Evolutionary conservation across 805 yeast species (phyloP), one percentile per base, ranked within the genome.

Genomic region (Saccharomycopsis schoenii): DNA sequence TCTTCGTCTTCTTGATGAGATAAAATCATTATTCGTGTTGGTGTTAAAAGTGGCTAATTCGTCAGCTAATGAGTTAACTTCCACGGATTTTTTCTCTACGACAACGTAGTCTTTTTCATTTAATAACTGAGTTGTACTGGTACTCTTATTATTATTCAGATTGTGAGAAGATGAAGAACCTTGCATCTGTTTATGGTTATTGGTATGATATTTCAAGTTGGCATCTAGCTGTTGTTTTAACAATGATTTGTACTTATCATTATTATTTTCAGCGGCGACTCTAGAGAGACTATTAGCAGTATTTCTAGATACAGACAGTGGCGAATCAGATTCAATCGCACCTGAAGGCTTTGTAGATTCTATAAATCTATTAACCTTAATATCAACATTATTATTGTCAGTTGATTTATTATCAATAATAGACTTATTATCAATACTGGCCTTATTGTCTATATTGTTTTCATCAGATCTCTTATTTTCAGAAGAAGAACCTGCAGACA

Each of bases 11-110:
- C 66, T 51, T 63, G 66, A 40, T 57, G 39, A 34, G 51, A 29
- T 41, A 58, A 55, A 25, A 24, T 51, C 57, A 36, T 43, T 56
- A 17, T 12, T 17, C 21, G 51, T 17, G 47, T 42, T 40, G 1
- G 34, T 41, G 1, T 84, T 85, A 2, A 85, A 85, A 62, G 76
- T 75, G 15, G 89, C 92, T 58, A 93, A 75, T 70, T 92, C 97
- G 72, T 93, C 98, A 2, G 99, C 99, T 61, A 94, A 77, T 1
- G 96, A 93, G 74, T 93, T 93, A 9, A 93, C 96, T 70, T 94
- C 98, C 2, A 93, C 97, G 0, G 94, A 89, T 57, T 96, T 81
- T 71, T 93, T 94, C 71, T 93, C 98, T 36, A 93, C 92, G 47
- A 93, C 96, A 40, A 93, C 98, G 67, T 93, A 93, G 68, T 91